A percentile compares a stretch with the other conserved stretches of the same genome.
Evolutionary conservation across 352 stramenopile genomes (phyloP).

Genomic region (Globisporangium yorkense): DNA sequence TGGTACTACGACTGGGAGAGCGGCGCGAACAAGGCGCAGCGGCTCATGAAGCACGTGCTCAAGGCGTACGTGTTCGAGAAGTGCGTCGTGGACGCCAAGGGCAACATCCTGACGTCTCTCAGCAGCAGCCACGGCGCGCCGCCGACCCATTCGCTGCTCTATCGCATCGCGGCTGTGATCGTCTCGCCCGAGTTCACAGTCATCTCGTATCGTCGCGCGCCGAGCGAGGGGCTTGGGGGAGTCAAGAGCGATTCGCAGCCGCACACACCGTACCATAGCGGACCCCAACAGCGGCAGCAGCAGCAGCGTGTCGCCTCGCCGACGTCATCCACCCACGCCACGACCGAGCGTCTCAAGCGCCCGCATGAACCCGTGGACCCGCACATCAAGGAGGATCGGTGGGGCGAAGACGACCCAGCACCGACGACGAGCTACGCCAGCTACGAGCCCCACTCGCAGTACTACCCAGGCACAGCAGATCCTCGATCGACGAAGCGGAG

Average conservation of each 20-base stretch:
- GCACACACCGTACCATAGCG: slow-evolving; percentile 2
- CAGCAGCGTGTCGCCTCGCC: neutral
- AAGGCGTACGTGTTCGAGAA: slow-evolving; percentile 42
- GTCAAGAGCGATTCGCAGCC: slow-evolving; percentile 1
- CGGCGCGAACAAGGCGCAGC: slow-evolving; percentile 34
- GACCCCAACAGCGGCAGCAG: neutral
- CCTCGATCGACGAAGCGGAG: slow-evolving; percentile 8
- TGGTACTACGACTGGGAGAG: slow-evolving; percentile 49
- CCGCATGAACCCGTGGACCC: neutral
- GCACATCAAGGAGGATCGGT: slow-evolving; percentile 1
- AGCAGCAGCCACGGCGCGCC: slow-evolving; percentile 9
- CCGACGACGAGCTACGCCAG: neutral
- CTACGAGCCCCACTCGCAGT: neutral
- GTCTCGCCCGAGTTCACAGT: slow-evolving; percentile 59
- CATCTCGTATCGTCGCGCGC: slow-evolving; percentile 64
- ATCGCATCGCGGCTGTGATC: slow-evolving; percentile 41
- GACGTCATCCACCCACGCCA: neutral
- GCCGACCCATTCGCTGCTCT: slow-evolving; percentile 21
- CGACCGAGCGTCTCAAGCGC: neutral
- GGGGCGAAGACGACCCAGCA: neutral
- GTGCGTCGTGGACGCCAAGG: slow-evolving; percentile 26
- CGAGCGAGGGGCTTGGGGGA: slow-evolving; percentile 14
- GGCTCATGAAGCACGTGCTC: slow-evolving; percentile 38
- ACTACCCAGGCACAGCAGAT: neutral
- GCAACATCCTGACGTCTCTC: slow-evolving; percentile 22